Percentiles rank a stretch among this genome's conserved stretches.
phyloP scores from a whole-genome alignment of 768 basidiomycete species.

The Mycena crocata region DNA sequence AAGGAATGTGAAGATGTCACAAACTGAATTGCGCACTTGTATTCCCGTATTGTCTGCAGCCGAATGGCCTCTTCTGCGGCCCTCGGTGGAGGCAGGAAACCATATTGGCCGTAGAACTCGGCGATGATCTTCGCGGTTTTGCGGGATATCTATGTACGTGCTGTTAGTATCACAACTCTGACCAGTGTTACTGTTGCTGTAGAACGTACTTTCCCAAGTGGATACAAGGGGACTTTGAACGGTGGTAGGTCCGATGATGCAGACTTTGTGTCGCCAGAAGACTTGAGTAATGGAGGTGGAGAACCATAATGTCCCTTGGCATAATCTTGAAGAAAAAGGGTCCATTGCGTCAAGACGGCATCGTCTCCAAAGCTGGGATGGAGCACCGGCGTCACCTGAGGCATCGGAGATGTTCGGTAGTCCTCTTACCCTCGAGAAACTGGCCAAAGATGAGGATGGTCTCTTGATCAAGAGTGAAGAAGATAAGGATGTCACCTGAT shows the following conservation, averaged over 20 bases:
- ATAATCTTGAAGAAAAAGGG: slow-evolving; percentile 14
- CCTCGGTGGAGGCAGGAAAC: slow-evolving; percentile 25
- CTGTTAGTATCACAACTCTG: not conserved
- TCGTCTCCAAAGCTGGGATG: not conserved
- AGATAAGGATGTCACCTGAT: too few species aligned
- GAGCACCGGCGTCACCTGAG: too few species aligned
- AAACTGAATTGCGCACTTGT: slow-evolving; percentile 12
- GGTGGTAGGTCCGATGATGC: not conserved
- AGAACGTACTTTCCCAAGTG: slow-evolving; percentile 12
- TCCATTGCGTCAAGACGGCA: slow-evolving; percentile 13
- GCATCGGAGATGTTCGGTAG: too few species aligned
- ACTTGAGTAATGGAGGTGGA: not conserved
- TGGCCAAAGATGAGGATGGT: too few species aligned
- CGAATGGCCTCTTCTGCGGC: slow-evolving; percentile 21
- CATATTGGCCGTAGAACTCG: slow-evolving; percentile 21
- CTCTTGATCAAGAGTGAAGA: too few species aligned
- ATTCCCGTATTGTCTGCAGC: slow-evolving; percentile 14
- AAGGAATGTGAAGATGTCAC: not conserved
- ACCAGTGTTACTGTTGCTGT: not conserved
- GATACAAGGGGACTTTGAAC: slow-evolving; percentile 16
- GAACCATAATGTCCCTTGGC: slow-evolving; percentile 1
- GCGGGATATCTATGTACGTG: slow-evolving; percentile 8
- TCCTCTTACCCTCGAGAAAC: too few species aligned
- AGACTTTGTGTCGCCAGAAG: not conserved
- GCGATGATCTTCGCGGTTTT: slow-evolving; percentile 21